A percentile compares a stretch with the other conserved stretches of the same genome.
These are phyloP conservation scores for Globisporangium yorkense DNA, from an alignment of 352 stramenopile genomes.

Conservation along the genomic window DNA sequence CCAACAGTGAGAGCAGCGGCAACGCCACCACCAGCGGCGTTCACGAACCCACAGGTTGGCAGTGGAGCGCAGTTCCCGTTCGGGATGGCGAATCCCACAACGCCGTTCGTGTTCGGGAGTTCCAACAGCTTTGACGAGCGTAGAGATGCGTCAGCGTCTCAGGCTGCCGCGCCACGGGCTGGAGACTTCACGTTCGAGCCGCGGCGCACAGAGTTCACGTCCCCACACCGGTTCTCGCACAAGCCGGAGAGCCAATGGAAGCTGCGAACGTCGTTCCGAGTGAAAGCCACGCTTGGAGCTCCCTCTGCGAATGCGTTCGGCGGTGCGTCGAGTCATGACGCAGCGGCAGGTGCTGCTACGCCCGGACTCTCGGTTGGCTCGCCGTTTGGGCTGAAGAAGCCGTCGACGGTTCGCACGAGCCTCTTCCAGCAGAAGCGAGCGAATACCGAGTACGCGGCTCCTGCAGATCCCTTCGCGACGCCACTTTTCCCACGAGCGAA, in stretches of 20 bases:
- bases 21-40: background rate
- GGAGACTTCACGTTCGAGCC: conserved; percentile 12
- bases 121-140: background rate
- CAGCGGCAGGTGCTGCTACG: background rate
- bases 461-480: conserved; percentile 42
- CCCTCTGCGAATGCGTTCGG: conserved; percentile 6
- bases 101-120: conserved; percentile 20
- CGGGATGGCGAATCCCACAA: conserved; percentile 8
- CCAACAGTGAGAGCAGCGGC: background rate
- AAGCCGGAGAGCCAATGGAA: conserved; percentile 12
- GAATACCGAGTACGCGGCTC: conserved; percentile 20
- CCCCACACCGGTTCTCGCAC: background rate
- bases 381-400: conserved; percentile 23
- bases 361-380: conserved; percentile 14
- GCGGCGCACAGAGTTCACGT: conserved; percentile 1
- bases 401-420: conserved; percentile 9
- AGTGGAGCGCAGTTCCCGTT: conserved; percentile 21
- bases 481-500: conserved; percentile 25
- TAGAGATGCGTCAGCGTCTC: background rate
- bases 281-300: conserved; percentile 17
- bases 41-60: conserved; percentile 9
- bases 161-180: background rate
- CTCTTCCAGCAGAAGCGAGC: conserved; percentile 25
- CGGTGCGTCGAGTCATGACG: conserved; percentile 8
- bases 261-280: conserved; percentile 23